Percentiles rank a stretch among this genome's conserved stretches.
Evolutionary conservation across 768 basidiomycete genomes (phyloP).

Genomic region (Crassisporium funariophilum): DNA sequence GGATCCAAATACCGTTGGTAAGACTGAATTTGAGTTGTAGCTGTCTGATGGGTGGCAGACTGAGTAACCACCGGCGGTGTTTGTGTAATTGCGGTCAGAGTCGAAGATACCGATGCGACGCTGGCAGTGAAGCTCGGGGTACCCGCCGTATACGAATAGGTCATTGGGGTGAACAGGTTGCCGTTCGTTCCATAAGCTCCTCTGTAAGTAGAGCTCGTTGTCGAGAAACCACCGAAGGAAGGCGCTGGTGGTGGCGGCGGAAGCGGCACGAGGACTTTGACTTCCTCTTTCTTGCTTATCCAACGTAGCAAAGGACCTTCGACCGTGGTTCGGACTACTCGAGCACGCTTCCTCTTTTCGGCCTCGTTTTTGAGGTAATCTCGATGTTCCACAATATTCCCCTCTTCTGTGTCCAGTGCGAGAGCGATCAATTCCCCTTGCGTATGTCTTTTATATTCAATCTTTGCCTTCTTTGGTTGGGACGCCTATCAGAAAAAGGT

Average conservation of each 20-base stretch:
- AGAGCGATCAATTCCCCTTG: constrained; percentile 85
- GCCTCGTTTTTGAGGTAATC: constrained; percentile 82
- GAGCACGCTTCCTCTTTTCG: constrained; percentile 73
- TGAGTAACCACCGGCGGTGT: constrained; percentile 13
- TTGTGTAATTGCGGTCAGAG: background rate
- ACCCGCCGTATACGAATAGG: constrained; percentile 23
- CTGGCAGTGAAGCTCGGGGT: constrained; percentile 15
- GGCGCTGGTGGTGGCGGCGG: constrained; percentile 27
- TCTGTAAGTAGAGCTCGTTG: constrained; percentile 17
- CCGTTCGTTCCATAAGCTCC: constrained; percentile 27
- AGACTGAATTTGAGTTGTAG: constrained; percentile 16
- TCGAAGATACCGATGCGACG: constrained; percentile 11
- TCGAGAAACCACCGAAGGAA: constrained; percentile 12
- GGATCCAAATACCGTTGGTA: constrained; percentile 17
- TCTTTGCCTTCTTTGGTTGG: constrained; percentile 62
- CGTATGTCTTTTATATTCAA: constrained; percentile 53
- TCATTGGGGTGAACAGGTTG: constrained; percentile 27
- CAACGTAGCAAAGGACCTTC: constrained; percentile 72
- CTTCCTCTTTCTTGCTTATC: constrained; percentile 66
- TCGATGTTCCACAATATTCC: constrained; percentile 75
- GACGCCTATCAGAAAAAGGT: constrained; percentile 45
- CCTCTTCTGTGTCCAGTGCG: constrained; percentile 86
- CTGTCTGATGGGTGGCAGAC: background rate
- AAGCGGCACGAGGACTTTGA: constrained; percentile 46
- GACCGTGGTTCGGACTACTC: constrained; percentile 60